Evolutionary conservation across 163 green algal species (phyloP), one percentile per base, ranked within the genome.

Genomic region (Smithsoniella earleae): DNA sequence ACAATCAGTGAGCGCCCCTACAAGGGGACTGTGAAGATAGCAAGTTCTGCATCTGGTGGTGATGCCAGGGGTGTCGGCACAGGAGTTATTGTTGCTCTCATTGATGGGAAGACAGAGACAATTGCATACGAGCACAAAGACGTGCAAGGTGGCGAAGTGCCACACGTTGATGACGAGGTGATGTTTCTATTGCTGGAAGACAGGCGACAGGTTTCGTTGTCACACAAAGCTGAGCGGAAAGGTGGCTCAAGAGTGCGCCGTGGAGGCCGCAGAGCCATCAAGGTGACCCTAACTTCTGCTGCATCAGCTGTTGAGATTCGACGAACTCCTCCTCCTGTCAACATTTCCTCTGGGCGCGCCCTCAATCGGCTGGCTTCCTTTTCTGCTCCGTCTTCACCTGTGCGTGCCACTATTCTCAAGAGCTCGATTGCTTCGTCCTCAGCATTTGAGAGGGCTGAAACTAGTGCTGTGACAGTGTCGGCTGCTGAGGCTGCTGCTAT

Each of bases 101-200:
- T 69, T 13, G 58, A 69, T 38, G 58, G 58, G n/a, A 30, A 34
- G 0, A 69, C 27, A 38, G 58, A 69, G 34, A 69, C 58, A 5
- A 69, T 69, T n/a, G 27, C 58, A 13, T 69, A 69, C 58, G 58
- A 69, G 25, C 58, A 69, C 34, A 34, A 30, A 13, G 58, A 69
- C 16, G 20, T 69, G 25, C 34, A 30, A 38, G 25, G 18, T n/a
- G 34, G 34, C 8, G 16, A 69, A 6, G 58, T n/a, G 25, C 34
- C 34, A 25, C 18, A 34, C 6, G 58, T 69, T 5, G 58, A 69
- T 38, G 58, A 69, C 43, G 27, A 69, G 58, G 58, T 69, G 3
- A 69, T 18, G 58, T 69, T 43, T 34, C 58, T 69, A 45, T 34
- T 69, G 30, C 58, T 69, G 3, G 58, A 69, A 38, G 58, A 69